Conservation (phyloP, 345 rosid genomes). For the Jatropha curcas region DNA sequence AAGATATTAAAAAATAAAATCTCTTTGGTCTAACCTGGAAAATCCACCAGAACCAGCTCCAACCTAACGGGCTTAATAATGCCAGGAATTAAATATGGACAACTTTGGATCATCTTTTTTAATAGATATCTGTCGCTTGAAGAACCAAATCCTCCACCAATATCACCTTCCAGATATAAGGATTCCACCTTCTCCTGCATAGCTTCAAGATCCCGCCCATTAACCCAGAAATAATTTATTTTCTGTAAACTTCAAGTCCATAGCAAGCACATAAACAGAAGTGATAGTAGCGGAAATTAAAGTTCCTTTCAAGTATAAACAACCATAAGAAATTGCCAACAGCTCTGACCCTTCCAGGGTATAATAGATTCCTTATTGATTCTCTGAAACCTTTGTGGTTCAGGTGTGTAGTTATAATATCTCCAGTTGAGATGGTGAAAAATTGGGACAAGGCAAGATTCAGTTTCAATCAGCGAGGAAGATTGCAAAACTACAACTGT, state of each 20-base stretch:
- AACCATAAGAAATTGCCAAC: background rate
- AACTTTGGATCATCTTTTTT: conserved; percentile 46
- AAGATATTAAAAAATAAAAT: background rate
- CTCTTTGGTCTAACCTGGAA: conserved; percentile 59
- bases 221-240: conserved; percentile 20
- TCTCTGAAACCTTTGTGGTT: too few relatives aligned
- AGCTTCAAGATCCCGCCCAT: conserved; percentile 77
- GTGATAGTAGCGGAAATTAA: background rate
- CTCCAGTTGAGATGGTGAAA: background rate
- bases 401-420: background rate
- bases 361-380: too few relatives aligned
- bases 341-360: background rate
- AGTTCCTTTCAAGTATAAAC: background rate
- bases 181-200: conserved; percentile 79
- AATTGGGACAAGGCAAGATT: background rate
- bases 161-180: conserved; percentile 64
- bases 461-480: background rate
- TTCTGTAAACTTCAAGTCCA: background rate
- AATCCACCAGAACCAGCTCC: conserved; percentile 96
- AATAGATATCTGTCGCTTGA: conserved; percentile 50
- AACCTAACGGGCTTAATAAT: conserved; percentile 65
- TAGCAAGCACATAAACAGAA: background rate
- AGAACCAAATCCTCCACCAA: conserved; percentile 84
- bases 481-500: background rate
- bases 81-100: conserved; percentile 59